Conservation (phyloP, 1,284 basidiomycete species). For the Cryptococcus neoformans region DNA sequence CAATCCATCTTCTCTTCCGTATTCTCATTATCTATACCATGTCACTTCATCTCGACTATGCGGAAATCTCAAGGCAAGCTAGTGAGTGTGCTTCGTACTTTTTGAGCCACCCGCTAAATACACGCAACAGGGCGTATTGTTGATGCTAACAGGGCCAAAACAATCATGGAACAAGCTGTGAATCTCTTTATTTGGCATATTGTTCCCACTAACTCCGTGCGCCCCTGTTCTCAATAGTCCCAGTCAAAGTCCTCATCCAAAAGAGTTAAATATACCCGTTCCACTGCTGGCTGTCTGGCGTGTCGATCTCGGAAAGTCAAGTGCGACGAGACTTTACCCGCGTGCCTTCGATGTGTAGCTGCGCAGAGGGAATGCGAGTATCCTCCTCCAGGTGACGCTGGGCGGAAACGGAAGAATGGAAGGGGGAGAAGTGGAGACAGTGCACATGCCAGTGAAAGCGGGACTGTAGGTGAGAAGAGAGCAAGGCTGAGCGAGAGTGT, state of each 20-base stretch:
- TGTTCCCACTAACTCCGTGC: too few relatives aligned
- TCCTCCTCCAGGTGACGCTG: slow-evolving; percentile 5
- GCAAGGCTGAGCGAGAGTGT: neutral
- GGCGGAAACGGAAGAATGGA: slow-evolving; percentile 7
- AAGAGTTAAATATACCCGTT: slow-evolving; percentile 20
- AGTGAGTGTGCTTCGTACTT: slow-evolving; percentile 10
- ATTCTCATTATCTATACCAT: neutral
- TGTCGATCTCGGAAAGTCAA: slow-evolving; percentile 28
- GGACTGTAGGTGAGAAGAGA: neutral
- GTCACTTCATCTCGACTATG: slow-evolving; percentile 22
- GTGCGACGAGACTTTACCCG: slow-evolving; percentile 28
- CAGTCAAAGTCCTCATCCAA: neutral
- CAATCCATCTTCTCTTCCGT: too few relatives aligned
- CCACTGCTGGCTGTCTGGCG: slow-evolving; percentile 21
- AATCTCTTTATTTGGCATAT: neutral
- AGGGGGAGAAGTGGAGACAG: neutral
- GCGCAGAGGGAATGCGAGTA: slow-evolving; percentile 21
- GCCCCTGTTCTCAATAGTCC: neutral
- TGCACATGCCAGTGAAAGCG: neutral
- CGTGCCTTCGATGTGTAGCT: slow-evolving; percentile 25
- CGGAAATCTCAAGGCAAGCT: slow-evolving; percentile 26
- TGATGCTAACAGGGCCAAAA: slow-evolving; percentile 22
- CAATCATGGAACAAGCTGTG: slow-evolving; percentile 16
- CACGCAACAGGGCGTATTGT: slow-evolving; percentile 21
- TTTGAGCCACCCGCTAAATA: neutral